A percentile compares a stretch with the other conserved stretches of the same genome.
Conservation (phyloP, 192 early-diverging fungal genomes). For the Linnemannia elongata region DNA sequence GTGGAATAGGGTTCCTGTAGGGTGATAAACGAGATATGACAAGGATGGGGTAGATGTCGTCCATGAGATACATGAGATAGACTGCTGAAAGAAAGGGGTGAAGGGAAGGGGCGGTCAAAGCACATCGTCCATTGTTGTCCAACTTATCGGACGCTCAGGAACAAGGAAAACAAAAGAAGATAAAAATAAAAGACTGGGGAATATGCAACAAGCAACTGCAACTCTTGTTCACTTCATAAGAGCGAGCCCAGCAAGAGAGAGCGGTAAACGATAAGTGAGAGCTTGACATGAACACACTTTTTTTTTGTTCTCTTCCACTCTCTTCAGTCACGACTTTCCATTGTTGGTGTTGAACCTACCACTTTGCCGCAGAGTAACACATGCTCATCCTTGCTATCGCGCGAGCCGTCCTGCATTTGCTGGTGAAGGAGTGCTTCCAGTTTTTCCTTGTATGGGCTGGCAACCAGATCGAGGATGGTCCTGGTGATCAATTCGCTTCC, state of each 20-base stretch:
- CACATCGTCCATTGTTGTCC: neutral
- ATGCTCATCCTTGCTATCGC: conserved; percentile 50
- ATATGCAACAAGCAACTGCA: conserved; percentile 1
- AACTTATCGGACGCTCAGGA: conserved; percentile 12
- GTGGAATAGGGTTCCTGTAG: neutral
- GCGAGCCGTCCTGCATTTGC: conserved; percentile 32
- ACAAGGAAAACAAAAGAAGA: conserved; percentile 20
- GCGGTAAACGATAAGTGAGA: neutral
- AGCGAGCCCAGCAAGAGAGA: neutral
- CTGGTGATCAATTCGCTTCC: conserved; percentile 56
- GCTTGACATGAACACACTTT: neutral
- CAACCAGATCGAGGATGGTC: conserved; percentile 59
- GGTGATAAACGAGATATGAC: neutral
- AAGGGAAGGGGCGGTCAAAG: neutral
- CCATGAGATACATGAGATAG: neutral
- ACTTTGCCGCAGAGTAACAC: conserved; percentile 68
- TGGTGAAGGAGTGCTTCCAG: conserved; percentile 50
- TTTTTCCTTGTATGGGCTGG: conserved; percentile 60
- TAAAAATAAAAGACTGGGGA: conserved; percentile 6
- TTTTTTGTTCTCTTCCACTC: conserved; percentile 6
- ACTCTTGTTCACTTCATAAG: neutral
- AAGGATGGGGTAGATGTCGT: neutral
- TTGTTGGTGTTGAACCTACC: conserved; percentile 41
- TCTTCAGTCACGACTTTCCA: neutral
- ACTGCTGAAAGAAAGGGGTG: neutral